Evolutionary conservation across 192 early-diverging fungal species (phyloP), one percentile per base, ranked within the genome.

Genomic region (Geranomyces michiganensis): DNA sequence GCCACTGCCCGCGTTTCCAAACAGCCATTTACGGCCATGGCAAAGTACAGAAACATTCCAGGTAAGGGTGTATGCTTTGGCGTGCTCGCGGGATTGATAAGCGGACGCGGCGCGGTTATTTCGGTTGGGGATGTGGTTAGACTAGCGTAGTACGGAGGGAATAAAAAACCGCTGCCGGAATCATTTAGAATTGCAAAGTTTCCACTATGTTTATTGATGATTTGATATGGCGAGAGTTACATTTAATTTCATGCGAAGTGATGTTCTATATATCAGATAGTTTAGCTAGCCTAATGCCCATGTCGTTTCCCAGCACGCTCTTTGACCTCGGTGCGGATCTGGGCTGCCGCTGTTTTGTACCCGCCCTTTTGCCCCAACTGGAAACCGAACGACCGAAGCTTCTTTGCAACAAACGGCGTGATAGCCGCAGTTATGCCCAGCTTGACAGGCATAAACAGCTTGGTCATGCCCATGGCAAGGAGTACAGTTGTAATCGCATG

Each of bases 11-110:
- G 78, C 59, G 73, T 77, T 60, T 76, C 85, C 21, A 81, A 81
- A 27, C 90, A 91, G 70, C 90, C 89, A 8, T 92, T 86, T 68
- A 73, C 83, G 0, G 89, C 87, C 2, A 70, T 89, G 46, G 76
- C 81, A 45, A 67, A 72, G 58, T 67, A 81, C 55, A 79, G 83
- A 44, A 73, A 76, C 43, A 65, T 76, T 29, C 53, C 81, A 56
- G 82, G 66, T 12, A 55, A 31, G 22, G 74, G 68, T 0, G 73
- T 68, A 19, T 58, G 58, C 36, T 68, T 75, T 62, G 73, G 73
- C 14, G 67, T 75, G 56, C 55, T 75, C 36, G 58, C 67, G 19
- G 33, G 47, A 31, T 24, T 61, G 17, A 55, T 46, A 7, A 24
- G 45, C 71, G 65, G 55, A 36, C 21, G n/a, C 30, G 30, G 17